Percentiles rank a stretch among this genome's conserved stretches.
Evolutionary conservation across 768 basidiomycete genomes (phyloP).

Genomic region (Podaxis sp.): DNA sequence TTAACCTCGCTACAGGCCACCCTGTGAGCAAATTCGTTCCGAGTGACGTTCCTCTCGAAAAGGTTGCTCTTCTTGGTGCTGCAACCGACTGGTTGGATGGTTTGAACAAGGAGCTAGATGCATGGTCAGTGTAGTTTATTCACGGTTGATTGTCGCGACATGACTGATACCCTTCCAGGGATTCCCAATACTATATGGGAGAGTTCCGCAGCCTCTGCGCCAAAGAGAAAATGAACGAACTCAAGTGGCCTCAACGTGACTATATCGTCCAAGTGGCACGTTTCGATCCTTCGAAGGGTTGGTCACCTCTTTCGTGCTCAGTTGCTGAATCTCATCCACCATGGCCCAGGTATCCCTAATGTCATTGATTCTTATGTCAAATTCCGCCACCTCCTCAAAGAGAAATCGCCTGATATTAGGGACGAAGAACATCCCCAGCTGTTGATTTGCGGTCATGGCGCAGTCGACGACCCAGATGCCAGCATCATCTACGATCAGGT

Average conservation of each 20-base stretch:
- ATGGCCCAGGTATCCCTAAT: constrained; percentile 65
- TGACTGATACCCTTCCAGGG: constrained; percentile 32
- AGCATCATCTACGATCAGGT: constrained; percentile 86
- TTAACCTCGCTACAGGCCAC: constrained; percentile 43
- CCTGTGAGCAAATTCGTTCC: constrained; percentile 95
- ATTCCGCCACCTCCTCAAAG: constrained; percentile 65
- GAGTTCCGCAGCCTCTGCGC: constrained; percentile 75
- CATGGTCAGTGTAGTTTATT: constrained; percentile 35
- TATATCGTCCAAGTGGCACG: constrained; percentile 93
- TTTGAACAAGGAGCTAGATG: constrained; percentile 81
- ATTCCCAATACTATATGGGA: constrained; percentile 86
- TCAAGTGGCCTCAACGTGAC: constrained; percentile 75
- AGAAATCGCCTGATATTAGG: constrained; percentile 34
- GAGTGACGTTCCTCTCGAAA: constrained; percentile 70
- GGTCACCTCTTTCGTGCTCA: not conserved
- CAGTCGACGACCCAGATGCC: constrained; percentile 93
- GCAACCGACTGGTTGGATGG: constrained; percentile 94
- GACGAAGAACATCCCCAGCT: constrained; percentile 66
- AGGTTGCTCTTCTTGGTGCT: constrained; percentile 71
- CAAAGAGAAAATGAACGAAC: constrained; percentile 77
- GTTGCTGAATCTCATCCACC: constrained; percentile 15
- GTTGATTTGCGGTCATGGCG: constrained; percentile 85
- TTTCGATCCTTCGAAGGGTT: constrained; percentile 76
- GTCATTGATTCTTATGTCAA: constrained; percentile 85
- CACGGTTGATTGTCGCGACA: not conserved